phyloP scores from a whole-genome alignment of 176 grass and related monocot genomes.

The Hordeum marinum region DNA sequence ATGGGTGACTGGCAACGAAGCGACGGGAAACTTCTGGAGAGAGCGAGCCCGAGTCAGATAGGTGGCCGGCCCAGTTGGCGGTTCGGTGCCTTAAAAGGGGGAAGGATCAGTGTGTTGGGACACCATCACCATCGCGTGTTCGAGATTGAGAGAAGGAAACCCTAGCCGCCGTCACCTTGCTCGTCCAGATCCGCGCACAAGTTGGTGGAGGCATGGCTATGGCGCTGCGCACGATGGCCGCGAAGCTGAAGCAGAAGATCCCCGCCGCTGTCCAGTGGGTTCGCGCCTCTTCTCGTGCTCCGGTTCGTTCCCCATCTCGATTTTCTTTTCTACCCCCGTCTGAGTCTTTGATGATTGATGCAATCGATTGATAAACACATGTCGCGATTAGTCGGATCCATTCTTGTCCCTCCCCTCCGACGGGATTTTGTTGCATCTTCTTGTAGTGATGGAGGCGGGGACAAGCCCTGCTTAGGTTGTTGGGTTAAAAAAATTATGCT shows the following conservation, averaged over 20 bases:
- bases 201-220: background rate
- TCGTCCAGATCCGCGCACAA: too few species aligned
- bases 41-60: too few species aligned
- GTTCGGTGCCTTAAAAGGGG: background rate
- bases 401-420: too few species aligned
- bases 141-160: background rate
- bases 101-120: too few species aligned
- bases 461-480: background rate
- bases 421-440: background rate
- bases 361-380: background rate
- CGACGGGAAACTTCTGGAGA: too few species aligned
- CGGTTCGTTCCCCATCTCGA: background rate
- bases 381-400: background rate
- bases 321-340: background rate
- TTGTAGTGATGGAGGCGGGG: background rate
- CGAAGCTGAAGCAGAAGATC: background rate
- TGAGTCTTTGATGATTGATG: background rate
- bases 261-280: background rate
- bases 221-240: background rate
- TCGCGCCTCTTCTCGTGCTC: background rate
- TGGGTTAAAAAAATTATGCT: too few species aligned
- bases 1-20: too few species aligned
- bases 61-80: too few species aligned
- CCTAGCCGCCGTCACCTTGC: too few species aligned
- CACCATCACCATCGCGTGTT: too few species aligned